Evolutionary conservation across 2,329 filamentous ascomycete species (phyloP).

Genomic region (Aspergillus ustus): DNA sequence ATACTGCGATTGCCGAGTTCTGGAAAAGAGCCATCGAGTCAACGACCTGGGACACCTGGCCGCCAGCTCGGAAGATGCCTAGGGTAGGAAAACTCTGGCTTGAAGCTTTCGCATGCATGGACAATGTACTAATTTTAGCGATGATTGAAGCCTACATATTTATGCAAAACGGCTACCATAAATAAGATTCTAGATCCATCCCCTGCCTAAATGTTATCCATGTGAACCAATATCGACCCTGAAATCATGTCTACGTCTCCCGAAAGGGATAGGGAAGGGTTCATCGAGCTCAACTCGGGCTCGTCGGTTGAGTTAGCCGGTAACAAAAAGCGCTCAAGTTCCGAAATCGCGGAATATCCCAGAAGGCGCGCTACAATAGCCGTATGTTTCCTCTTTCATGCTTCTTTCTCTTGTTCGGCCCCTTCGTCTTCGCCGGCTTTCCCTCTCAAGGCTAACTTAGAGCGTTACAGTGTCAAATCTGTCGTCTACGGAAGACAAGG

Average conservation of each 20-base stretch:
- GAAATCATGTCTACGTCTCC: conserved; percentile 29
- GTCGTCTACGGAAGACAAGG: conserved; percentile 77
- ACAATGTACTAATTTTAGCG: not conserved
- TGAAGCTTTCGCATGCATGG: not conserved
- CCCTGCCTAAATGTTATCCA: not conserved
- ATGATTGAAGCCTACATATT: not conserved
- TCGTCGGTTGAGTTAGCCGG: conserved; percentile 20
- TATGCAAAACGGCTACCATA: not conserved
- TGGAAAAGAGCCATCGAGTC: not conserved
- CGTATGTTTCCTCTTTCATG: conserved; percentile 26
- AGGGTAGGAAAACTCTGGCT: not conserved
- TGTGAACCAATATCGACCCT: not conserved
- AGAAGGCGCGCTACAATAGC: conserved; percentile 41
- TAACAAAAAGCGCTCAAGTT: conserved; percentile 36
- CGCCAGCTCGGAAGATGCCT: conserved; percentile 1
- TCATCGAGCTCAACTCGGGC: conserved; percentile 16
- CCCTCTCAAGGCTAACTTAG: conserved; percentile 6
- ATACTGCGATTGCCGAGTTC: not conserved
- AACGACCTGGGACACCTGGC: not conserved
- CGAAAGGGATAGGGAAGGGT: conserved; percentile 23
- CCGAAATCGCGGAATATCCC: conserved; percentile 38
- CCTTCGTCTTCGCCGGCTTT: not conserved
- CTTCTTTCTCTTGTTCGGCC: not conserved
- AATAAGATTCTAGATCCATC: not conserved
- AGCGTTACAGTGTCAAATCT: conserved; percentile 71